These are phyloP conservation scores for Primulina tabacum DNA, from an alignment of 257 asterid species.

Conservation along the genomic window DNA sequence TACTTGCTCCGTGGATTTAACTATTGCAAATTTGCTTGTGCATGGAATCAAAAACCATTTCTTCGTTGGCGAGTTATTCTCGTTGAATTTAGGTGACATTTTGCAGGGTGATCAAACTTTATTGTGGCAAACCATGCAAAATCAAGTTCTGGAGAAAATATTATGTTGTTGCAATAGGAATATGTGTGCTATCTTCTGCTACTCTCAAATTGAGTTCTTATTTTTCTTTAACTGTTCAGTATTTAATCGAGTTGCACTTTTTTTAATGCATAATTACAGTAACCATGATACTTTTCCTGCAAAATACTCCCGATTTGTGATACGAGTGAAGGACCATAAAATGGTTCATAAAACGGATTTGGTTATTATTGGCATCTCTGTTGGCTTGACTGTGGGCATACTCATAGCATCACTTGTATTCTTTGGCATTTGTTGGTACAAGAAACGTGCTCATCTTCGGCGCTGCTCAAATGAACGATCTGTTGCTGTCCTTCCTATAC, in stretches of 20 bases:
- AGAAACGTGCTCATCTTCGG: slow-evolving; percentile 40
- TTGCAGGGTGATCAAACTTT: not conserved
- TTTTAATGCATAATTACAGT: slow-evolving; percentile 29
- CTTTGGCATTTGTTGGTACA: slow-evolving; percentile 70
- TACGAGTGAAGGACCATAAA: slow-evolving; percentile 38
- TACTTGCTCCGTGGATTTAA: not conserved
- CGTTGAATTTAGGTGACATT: not conserved
- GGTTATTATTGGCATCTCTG: slow-evolving; percentile 76
- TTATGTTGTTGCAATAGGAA: not conserved
- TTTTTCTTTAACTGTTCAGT: not conserved
- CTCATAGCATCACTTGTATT: slow-evolving; percentile 62
- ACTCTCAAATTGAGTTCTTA: slow-evolving; percentile 4
- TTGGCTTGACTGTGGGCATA: slow-evolving; percentile 72
- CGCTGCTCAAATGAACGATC: slow-evolving; percentile 49
- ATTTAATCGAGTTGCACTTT: slow-evolving; percentile 1
- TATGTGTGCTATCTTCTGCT: not conserved
- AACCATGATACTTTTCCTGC: slow-evolving; percentile 30
- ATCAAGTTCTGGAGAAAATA: not conserved
- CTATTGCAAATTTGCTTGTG: not conserved
- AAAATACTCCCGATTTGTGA: slow-evolving; percentile 53
- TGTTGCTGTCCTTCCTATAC: slow-evolving; percentile 69
- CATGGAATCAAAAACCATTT: not conserved
- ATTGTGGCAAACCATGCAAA: too few species aligned
- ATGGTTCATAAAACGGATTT: slow-evolving; percentile 71
- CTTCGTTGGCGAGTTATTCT: not conserved